Percentiles rank a stretch among this genome's conserved stretches.
These are phyloP conservation scores for Thozetella sp. DNA, from an alignment of 495 filamentous ascomycete species.

Conservation along the genomic window DNA sequence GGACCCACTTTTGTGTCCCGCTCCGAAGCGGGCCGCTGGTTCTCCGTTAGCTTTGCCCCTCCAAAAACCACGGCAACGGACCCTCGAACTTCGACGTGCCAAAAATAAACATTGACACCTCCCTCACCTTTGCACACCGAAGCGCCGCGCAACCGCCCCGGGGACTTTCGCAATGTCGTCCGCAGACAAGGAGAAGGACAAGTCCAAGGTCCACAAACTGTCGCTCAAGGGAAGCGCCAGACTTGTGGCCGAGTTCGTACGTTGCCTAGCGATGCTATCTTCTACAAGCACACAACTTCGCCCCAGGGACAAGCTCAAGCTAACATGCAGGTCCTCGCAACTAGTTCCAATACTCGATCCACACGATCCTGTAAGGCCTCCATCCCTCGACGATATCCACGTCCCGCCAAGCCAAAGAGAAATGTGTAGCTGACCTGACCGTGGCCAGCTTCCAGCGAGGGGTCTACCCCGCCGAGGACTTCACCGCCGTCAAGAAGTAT, in stretches of 20 bases:
- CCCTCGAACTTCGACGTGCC: not conserved
- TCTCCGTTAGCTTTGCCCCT: too few species aligned
- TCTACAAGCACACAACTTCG: not conserved
- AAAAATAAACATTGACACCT: not conserved
- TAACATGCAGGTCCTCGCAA: conserved; percentile 7
- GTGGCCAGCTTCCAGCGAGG: conserved; percentile 82
- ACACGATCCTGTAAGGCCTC: conserved; percentile 75
- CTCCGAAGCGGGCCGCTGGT: too few species aligned
- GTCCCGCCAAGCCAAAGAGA: not conserved
- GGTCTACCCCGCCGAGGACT: conserved; percentile 97
- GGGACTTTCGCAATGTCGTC: conserved; percentile 15
- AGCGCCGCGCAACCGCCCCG: conserved; percentile 11
- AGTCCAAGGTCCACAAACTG: conserved; percentile 91
- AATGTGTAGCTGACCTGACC: not conserved
- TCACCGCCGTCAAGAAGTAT: conserved; percentile 98
- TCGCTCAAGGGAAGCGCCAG: conserved; percentile 93
- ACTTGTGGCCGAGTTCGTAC: conserved; percentile 91
- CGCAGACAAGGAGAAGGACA: conserved; percentile 63
- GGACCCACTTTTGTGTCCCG: too few species aligned
- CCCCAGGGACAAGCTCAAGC: not conserved
- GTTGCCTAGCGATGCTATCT: conserved; percentile 28
- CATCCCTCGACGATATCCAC: conserved; percentile 22
- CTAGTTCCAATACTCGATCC: conserved; percentile 97
- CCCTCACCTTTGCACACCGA: not conserved
- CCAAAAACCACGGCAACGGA: not conserved